Percentiles rank a stretch among this genome's conserved stretches.
phyloP scores from a whole-genome alignment of 106 monocot species.

The Phalaenopsis aphrodite region DNA sequence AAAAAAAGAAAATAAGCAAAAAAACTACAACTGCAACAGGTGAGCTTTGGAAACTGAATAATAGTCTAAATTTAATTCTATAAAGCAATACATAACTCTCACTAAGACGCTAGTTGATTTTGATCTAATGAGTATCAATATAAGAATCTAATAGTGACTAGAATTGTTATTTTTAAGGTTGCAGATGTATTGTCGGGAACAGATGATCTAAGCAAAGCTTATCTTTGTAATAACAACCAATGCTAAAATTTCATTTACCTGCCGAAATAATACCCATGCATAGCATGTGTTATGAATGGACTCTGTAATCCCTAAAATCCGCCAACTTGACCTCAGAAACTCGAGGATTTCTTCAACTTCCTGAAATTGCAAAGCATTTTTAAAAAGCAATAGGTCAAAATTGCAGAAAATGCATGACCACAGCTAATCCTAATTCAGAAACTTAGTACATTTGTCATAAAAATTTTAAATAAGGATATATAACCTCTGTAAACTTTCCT shows the following conservation, averaged over 20 bases:
- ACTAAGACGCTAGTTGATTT: no score
- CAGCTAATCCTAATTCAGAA: conserved; percentile 6
- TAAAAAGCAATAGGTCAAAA: not conserved
- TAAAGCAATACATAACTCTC: no score
- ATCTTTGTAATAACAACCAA: not conserved
- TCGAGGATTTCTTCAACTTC: conserved; percentile 97
- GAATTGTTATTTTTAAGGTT: not conserved
- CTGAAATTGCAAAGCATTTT: conserved; percentile 27
- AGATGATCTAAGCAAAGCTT: not conserved
- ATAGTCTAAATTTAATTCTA: no score
- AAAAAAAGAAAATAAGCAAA: no score
- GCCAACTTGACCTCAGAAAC: conserved; percentile 81
- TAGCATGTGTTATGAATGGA: conserved; percentile 92
- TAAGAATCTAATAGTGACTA: not conserved
- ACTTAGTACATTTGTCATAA: not conserved
- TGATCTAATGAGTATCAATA: no score
- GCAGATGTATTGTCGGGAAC: not conserved
- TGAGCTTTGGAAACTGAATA: no score
- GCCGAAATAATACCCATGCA: conserved; percentile 86
- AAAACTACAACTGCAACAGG: no score
- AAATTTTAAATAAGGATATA: not conserved
- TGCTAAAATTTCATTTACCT: conserved; percentile 34
- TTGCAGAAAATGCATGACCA: not conserved
- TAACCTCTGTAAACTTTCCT: conserved; percentile 86
- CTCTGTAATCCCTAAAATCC: conserved; percentile 84